Conservation (phyloP, 129 eudicot species). For the Erigeron canadensis region DNA sequence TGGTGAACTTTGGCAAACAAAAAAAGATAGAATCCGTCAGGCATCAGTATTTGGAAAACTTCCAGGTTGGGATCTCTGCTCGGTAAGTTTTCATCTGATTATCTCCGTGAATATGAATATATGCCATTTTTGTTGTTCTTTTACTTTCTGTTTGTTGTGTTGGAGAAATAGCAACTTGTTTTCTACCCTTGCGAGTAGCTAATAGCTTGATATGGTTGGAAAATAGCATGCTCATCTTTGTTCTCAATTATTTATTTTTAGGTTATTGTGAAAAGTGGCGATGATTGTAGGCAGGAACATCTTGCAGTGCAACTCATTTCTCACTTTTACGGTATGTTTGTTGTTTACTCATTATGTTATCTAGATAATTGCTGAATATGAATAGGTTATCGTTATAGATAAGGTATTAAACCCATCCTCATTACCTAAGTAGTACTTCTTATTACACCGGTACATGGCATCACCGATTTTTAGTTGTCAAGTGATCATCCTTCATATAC, state of each 20-base stretch:
- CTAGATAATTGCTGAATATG: conserved; percentile 18
- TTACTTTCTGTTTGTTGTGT: neutral
- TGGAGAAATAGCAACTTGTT: neutral
- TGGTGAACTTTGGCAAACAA: conserved; percentile 96
- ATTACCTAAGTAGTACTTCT: neutral
- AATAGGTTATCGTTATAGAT: neutral
- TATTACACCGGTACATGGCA: neutral
- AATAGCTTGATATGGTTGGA: conserved; percentile 2
- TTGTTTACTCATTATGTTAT: conserved; percentile 28
- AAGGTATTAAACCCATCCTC: conserved; percentile 10
- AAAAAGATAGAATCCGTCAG: conserved; percentile 83
- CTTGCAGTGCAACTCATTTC: conserved; percentile 97
- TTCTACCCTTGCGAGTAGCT: neutral
- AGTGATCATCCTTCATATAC: conserved; percentile 2
- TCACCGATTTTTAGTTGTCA: conserved; percentile 9
- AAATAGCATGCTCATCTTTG: neutral
- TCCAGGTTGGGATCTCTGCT: conserved; percentile 98
- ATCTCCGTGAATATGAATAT: conserved; percentile 4
- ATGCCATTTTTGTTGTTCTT: neutral
- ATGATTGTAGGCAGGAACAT: conserved; percentile 99
- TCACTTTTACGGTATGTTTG: conserved; percentile 84
- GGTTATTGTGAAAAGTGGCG: conserved; percentile 98
- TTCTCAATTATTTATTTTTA: conserved; percentile 22
- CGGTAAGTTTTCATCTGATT: conserved; percentile 58
- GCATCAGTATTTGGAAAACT: conserved; percentile 80